A percentile compares a stretch with the other conserved stretches of the same genome.
These are phyloP conservation scores for Backusella australiensis DNA, from an alignment of 192 early-diverging fungal species.

Conservation along the genomic window DNA sequence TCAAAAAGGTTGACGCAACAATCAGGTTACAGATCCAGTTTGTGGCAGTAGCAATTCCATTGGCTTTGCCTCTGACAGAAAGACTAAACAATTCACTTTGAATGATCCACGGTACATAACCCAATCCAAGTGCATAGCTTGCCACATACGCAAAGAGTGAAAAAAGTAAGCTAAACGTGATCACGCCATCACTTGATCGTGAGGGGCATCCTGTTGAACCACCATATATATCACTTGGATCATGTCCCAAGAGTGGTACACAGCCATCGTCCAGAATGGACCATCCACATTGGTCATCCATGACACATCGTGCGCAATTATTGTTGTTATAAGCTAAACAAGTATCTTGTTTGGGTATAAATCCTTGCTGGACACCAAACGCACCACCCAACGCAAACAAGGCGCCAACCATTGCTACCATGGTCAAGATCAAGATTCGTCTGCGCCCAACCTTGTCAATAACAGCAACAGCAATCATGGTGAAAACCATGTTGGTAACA, in stretches of 20 bases:
- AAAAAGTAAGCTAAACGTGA: constrained; percentile 14
- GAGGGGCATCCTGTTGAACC: constrained; percentile 3
- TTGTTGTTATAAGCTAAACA: constrained; percentile 39
- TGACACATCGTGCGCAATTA: constrained; percentile 43
- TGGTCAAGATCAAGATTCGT: constrained; percentile 43
- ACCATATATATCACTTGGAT: constrained; percentile 11
- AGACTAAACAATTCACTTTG: constrained; percentile 77
- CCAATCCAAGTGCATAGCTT: constrained; percentile 47
- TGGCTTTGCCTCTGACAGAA: constrained; percentile 70
- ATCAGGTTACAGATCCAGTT: constrained; percentile 83
- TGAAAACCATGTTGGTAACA: constrained; percentile 42
- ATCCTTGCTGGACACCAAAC: constrained; percentile 39
- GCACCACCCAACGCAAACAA: constrained; percentile 43
- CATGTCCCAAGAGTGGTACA: neutral
- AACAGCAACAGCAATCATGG: constrained; percentile 42
- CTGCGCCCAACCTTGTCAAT: constrained; percentile 46
- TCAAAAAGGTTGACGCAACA: constrained; percentile 64
- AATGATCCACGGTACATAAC: constrained; percentile 68
- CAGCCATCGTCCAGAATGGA: neutral
- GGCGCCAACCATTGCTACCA: constrained; percentile 43
- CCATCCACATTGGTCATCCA: constrained; percentile 44
- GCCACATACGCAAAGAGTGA: constrained; percentile 22
- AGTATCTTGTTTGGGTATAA: constrained; percentile 35
- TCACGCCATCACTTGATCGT: neutral
- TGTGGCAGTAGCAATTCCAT: constrained; percentile 66